A percentile compares a stretch with the other conserved stretches of the same genome.
Conservation (phyloP, 2,329 filamentous ascomycete genomes). For the Elsinoe fawcettii region DNA sequence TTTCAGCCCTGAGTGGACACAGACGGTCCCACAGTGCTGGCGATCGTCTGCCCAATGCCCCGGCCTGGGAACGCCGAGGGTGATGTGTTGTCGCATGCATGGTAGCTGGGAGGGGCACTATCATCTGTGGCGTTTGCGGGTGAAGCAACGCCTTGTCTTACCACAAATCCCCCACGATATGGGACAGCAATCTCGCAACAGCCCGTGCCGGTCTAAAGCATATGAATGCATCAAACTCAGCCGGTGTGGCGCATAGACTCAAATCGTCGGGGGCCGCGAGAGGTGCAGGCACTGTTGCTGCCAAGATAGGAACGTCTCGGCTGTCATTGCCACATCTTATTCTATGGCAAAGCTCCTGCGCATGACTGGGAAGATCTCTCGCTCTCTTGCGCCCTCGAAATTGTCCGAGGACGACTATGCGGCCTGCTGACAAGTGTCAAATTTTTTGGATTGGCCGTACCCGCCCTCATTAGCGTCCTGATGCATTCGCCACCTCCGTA, state of each 20-base stretch:
- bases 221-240: background rate
- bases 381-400: background rate
- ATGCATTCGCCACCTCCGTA: conserved; percentile 10
- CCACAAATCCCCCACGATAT: background rate
- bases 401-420: background rate
- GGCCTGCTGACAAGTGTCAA: background rate
- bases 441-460: background rate
- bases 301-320: background rate
- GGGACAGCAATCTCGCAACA: background rate
- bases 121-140: background rate
- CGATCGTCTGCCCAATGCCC: background rate
- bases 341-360: background rate
- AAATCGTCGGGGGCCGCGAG: background rate
- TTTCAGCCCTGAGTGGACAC: background rate
- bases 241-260: background rate
- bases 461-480: background rate
- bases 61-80: background rate
- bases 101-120: background rate
- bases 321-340: conserved; percentile 8
- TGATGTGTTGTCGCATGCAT: background rate
- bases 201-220: background rate
- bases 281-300: background rate
- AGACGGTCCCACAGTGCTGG: background rate
- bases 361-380: background rate
- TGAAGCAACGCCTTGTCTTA: background rate